Base-by-base conservation (phyloP, 441 rosid genomes). In the Euphorbia corollata region DNA sequence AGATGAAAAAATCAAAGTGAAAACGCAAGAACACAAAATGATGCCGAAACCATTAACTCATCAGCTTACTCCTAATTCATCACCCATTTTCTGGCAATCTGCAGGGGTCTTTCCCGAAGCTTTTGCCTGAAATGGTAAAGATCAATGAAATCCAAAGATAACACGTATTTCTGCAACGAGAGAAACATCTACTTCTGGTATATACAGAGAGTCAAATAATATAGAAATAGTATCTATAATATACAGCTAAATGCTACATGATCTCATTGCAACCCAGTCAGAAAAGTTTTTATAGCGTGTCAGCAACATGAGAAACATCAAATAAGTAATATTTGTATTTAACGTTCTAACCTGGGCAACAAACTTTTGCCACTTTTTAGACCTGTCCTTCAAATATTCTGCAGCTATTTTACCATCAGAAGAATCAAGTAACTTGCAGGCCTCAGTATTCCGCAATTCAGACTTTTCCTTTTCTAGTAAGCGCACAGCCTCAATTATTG, bases 321-420 rank as follows among this genome's bases (percentile, higher is more conserved):
- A 30, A 32, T 19, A 6, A n/a, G 15, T 15, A n/a, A 4, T 18
- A 32, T n/a, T 59, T 39, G 47, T 8, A 20, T 43, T 18, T 13
- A 62, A 62, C 9, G 18, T 50, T 66, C 82, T 71, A 74, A 93
- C 99, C 97, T 85, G 88, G 64, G 90, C 79, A 75, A 93, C 96
- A 78, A 81, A 91, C 78, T 86, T 93, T 74, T 79, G 97, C 99
- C 99, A 93, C 79, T 86, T 87, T 84, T 86, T 89, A 48, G 99
- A 89, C 77, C 69, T 79, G 68, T 93, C 95, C 82, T 84, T 93
- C 64, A 83, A 85, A 80, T 81, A 69, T 72, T 79, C 83, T 15
- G 85, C 84, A 76, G 80, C 70, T 57, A 66, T 70, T 61, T 73
- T 68, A 69, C 73, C 83, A 70, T 48, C 69, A 41, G 74, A 73